A percentile compares a stretch with the other conserved stretches of the same genome.
Conservation (phyloP, 106 monocot genomes). For the Amphibolis antarctica region DNA sequence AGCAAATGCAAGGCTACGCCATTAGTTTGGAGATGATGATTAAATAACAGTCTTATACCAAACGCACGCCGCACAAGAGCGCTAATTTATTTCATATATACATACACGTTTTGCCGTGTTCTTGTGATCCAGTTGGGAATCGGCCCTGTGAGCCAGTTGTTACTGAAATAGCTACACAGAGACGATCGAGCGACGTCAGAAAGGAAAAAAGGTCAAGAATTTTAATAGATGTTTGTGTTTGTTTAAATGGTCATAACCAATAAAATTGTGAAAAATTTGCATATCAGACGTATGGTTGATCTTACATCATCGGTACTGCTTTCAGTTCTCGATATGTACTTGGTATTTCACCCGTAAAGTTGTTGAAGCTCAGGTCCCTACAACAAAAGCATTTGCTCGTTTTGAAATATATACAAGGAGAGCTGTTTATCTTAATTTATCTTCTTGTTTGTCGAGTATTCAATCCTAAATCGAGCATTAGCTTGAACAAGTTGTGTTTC, state of each 20-base stretch:
- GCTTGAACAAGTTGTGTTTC: no score
- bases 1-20: no score
- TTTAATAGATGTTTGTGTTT: background rate
- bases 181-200: background rate
- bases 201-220: no score
- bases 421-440: no score
- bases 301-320: background rate
- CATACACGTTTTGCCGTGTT: background rate
- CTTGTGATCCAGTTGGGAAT: background rate
- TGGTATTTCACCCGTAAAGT: slow-evolving; percentile 8
- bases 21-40: no score
- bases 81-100: no score
- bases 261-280: background rate
- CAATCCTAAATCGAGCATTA: no score
- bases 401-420: no score
- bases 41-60: background rate
- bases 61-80: no score
- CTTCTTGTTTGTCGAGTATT: no score
- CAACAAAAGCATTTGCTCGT: no score
- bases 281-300: no score
- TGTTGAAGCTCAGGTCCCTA: slow-evolving; percentile 9
- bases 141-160: background rate
- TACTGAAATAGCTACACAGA: background rate
- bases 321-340: background rate
- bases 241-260: background rate